phyloP scores from a whole-genome alignment of 495 filamentous ascomycete genomes.

The Penicillium longicatenatum region DNA sequence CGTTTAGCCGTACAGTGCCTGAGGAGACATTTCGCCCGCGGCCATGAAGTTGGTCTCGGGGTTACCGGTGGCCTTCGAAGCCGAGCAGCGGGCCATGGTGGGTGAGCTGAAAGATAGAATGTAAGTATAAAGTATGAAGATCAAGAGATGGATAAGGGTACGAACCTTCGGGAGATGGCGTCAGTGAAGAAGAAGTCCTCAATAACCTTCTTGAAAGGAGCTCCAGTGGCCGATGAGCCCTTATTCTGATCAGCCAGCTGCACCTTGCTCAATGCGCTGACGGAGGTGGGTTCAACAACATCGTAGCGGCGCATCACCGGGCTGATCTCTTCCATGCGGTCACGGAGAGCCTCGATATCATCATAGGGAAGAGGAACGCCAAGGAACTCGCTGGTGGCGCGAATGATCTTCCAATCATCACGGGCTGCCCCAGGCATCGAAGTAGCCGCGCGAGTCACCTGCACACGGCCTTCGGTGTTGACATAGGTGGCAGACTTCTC shows the following conservation, averaged over 20 bases:
- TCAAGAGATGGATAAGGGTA: slow-evolving; percentile 4
- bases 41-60: slow-evolving; percentile 87
- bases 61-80: slow-evolving; percentile 69
- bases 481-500: slow-evolving; percentile 97
- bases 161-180: slow-evolving; percentile 87
- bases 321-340: slow-evolving; percentile 93
- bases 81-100: slow-evolving; percentile 95
- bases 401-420: slow-evolving; percentile 98
- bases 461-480: slow-evolving; percentile 95
- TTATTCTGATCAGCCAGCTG: slow-evolving; percentile 96
- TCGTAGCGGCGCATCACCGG: slow-evolving; percentile 88
- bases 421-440: slow-evolving; percentile 82
- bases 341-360: slow-evolving; percentile 79
- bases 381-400: slow-evolving; percentile 88
- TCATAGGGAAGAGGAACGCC: slow-evolving; percentile 87
- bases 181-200: slow-evolving; percentile 98
- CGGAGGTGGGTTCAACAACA: slow-evolving; percentile 74
- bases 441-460: slow-evolving; percentile 87
- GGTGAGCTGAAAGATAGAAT: slow-evolving; percentile 64
- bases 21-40: slow-evolving; percentile 62
- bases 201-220: slow-evolving; percentile 77
- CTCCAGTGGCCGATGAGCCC: slow-evolving; percentile 65
- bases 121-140: slow-evolving; percentile 26
- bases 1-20: slow-evolving; percentile 47
- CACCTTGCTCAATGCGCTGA: slow-evolving; percentile 76